phyloP scores from a whole-genome alignment of 164 flowering plant species.

The Pachysandra terminalis region DNA sequence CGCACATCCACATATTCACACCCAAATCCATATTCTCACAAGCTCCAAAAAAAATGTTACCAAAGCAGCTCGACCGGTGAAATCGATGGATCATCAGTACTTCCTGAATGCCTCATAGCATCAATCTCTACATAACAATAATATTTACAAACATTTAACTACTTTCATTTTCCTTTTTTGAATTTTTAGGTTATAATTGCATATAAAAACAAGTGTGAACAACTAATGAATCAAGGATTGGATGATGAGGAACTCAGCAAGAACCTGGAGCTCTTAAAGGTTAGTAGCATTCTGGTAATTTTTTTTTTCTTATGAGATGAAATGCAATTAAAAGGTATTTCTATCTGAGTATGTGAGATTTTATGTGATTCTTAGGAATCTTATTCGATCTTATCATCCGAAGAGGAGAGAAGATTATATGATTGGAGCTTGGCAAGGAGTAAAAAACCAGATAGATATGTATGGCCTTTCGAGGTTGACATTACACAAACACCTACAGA shows the following conservation, averaged over 20 bases:
- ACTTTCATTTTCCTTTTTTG: neutral
- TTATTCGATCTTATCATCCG: conserved; percentile 54
- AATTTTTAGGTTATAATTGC: conserved; percentile 53
- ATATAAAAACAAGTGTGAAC: conserved; percentile 50
- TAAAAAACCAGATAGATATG: conserved; percentile 52
- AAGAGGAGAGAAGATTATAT: conserved; percentile 75
- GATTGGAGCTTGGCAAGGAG: conserved; percentile 88
- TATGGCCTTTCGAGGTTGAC: conserved; percentile 83
- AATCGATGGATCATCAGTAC: no score
- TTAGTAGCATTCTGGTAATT: conserved; percentile 17
- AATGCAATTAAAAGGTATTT: no score
- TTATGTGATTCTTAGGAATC: no score
- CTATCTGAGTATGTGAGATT: neutral
- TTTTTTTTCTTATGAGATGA: no score
- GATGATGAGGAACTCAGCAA: conserved; percentile 54
- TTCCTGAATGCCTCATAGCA: no score
- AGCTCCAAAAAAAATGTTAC: no score
- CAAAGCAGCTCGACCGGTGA: no score
- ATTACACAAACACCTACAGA: conserved; percentile 36
- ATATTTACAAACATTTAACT: no score
- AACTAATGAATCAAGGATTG: conserved; percentile 43
- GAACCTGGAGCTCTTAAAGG: conserved; percentile 58
- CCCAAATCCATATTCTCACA: no score
- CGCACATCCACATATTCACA: no score
- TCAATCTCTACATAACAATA: no score